phyloP scores from a whole-genome alignment of 2,329 filamentous ascomycete species.

The Paracamarosporium sp. region DNA sequence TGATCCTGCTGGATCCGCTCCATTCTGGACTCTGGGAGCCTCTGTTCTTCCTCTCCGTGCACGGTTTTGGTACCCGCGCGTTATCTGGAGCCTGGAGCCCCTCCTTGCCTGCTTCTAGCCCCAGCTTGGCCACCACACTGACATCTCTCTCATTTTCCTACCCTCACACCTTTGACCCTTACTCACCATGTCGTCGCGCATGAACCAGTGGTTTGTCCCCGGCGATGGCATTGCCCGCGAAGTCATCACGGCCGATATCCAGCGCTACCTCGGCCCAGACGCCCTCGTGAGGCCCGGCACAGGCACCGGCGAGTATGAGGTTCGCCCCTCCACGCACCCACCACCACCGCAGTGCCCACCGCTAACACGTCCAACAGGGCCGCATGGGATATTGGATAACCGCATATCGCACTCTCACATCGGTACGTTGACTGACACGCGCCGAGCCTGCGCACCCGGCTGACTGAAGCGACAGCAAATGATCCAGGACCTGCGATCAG shows the following conservation, averaged over 20 bases:
- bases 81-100: conserved; percentile 40
- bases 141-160: conserved; percentile 39
- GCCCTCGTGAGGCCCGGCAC: conserved; percentile 57
- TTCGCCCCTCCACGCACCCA: conserved; percentile 35
- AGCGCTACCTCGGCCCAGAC: conserved; percentile 59
- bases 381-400: conserved; percentile 59
- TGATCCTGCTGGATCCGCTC: conserved; percentile 31
- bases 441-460: conserved; percentile 9
- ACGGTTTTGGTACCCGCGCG: conserved; percentile 23
- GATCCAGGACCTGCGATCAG: conserved; percentile 57
- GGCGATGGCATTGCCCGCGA: conserved; percentile 59
- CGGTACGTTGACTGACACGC: conserved; percentile 46
- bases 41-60: conserved; percentile 32
- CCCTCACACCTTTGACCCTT: conserved; percentile 21
- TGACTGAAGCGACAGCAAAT: conserved; percentile 49
- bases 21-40: conserved; percentile 36
- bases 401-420: conserved; percentile 58
- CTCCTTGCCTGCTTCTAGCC: conserved; percentile 37
- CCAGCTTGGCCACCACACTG: conserved; percentile 43
- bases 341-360: conserved; percentile 7
- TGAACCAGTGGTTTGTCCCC: conserved; percentile 58
- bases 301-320: conserved; percentile 54
- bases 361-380: conserved; percentile 41
- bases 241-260: conserved; percentile 61
- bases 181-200: conserved; percentile 42